Evolutionary conservation across 2,329 filamentous ascomycete species (phyloP).

Genomic region (Talaromyces sp.): DNA sequence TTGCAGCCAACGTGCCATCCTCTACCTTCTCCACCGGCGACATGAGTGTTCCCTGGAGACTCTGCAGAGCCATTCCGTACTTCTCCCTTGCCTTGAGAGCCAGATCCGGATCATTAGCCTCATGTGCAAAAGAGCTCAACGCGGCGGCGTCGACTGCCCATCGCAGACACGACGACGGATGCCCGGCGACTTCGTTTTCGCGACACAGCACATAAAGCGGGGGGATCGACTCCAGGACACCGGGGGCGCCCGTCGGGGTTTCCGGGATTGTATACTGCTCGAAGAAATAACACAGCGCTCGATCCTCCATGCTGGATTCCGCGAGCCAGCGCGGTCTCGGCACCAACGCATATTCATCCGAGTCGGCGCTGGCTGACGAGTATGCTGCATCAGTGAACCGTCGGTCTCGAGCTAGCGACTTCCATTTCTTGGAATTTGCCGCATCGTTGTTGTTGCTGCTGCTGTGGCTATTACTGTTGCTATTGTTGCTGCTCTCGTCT

Average conservation of each 20-base stretch:
- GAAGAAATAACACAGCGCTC: conserved; percentile 37
- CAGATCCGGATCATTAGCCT: conserved; percentile 20
- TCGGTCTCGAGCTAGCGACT: neutral
- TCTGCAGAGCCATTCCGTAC: conserved; percentile 28
- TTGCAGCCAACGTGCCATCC: conserved; percentile 33
- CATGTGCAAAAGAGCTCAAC: conserved; percentile 28
- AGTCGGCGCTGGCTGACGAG: neutral
- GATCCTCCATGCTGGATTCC: conserved; percentile 30
- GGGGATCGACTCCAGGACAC: conserved; percentile 32
- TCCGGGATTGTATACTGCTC: conserved; percentile 30
- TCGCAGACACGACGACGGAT: conserved; percentile 23
- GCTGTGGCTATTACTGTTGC: neutral
- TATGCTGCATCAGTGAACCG: neutral
- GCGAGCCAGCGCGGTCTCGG: conserved; percentile 16
- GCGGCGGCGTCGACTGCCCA: conserved; percentile 31
- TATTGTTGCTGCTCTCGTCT: conserved; percentile 27
- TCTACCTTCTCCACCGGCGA: conserved; percentile 25
- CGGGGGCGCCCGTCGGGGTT: conserved; percentile 20
- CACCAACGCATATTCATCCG: neutral
- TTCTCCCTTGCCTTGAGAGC: conserved; percentile 23
- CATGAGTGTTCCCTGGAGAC: conserved; percentile 23
- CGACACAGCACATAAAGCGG: conserved; percentile 26
- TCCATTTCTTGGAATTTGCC: neutral
- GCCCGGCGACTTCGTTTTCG: conserved; percentile 14
- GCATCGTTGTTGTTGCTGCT: neutral